Evolutionary conservation across 2,329 filamentous ascomycete genomes (phyloP), one percentile per base, ranked within the genome.

Genomic region (Fusarium xylarioides): DNA sequence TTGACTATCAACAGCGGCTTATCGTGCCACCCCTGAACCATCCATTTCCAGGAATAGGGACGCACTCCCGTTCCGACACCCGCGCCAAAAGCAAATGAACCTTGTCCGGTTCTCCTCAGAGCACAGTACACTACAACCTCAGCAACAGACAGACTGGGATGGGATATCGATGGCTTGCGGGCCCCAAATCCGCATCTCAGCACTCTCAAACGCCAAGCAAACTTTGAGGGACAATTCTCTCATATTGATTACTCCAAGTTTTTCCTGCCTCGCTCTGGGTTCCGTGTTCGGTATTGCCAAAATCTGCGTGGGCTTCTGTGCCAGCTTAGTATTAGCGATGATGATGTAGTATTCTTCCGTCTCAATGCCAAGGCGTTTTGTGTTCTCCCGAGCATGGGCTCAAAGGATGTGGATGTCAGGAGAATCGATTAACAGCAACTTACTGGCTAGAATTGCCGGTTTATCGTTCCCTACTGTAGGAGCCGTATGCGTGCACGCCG

Each of bases 71-170:
- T 69, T 68, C 72, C 72, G 65, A 64, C 55, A 63, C 56, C 63
- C 66, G 56, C 71, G 66, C 64, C 67, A 73, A 71, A 64, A 73
- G 73, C 52, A 71, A 63, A 58, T 40, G 44, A 67, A 44, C 57
- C 35, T 70, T 57, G 70, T 64, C 58, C 53, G 64, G 43, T 58
- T 21, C 44, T 47, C 14, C 26, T 47, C 44, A 47, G 34, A 43
- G 44, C 32, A 63, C 54, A 56, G 50, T 34, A 60, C 58, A 56
- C 46, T 34, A 53, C 56, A 61, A 59, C 63, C 70, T 75, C 63
- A 65, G 65, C 42, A 42, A 43, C 26, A 34, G 59, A 50, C 50
- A 58, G 47, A 59, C 59, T 38, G 26, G 56, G 43, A 60, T 57
- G 35, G 52, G 43, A 60, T 60, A 50, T 38, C 34, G 30, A 56